These are phyloP conservation scores for Balamuthia mandrillaris DNA, from an alignment of 208 protist species.

Conservation along the genomic window DNA sequence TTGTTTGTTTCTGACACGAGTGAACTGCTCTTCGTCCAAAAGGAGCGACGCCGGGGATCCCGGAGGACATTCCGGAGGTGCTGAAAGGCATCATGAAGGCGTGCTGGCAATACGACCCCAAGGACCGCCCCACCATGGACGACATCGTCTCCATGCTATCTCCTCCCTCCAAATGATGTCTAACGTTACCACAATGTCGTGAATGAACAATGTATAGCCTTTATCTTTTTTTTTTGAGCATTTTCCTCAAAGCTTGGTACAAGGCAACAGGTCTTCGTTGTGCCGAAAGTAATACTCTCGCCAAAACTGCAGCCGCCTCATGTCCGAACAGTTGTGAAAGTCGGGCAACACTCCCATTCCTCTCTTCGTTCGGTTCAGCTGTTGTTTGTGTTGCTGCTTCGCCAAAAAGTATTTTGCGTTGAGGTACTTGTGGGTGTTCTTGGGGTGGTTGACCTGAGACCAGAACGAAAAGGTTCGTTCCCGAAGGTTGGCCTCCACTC, in stretches of 20 bases:
- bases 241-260: neutral
- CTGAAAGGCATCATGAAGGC: too few species aligned
- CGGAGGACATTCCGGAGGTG: too few species aligned
- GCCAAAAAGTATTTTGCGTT: neutral
- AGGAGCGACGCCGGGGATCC: too few species aligned
- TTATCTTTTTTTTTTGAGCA: neutral
- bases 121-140: too few species aligned
- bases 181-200: too few species aligned
- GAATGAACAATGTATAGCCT: too few species aligned
- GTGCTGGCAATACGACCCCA: too few species aligned
- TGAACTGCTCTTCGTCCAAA: too few species aligned
- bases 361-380: too few species aligned
- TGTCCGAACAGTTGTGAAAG: neutral
- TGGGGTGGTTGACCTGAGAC: slow-evolving; percentile 15
- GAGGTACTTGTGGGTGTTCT: slow-evolving; percentile 21
- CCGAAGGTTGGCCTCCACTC: neutral
- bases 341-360: neutral
- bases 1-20: too few species aligned
- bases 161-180: too few species aligned
- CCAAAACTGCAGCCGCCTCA: slow-evolving; percentile 9
- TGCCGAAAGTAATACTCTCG: slow-evolving; percentile 20
- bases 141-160: too few species aligned
- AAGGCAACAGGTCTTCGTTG: neutral
- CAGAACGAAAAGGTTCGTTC: slow-evolving; percentile 13
- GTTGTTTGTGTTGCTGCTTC: neutral